phyloP scores from a whole-genome alignment of 2,329 filamentous ascomycete species.

The Clonostachys rosea region DNA sequence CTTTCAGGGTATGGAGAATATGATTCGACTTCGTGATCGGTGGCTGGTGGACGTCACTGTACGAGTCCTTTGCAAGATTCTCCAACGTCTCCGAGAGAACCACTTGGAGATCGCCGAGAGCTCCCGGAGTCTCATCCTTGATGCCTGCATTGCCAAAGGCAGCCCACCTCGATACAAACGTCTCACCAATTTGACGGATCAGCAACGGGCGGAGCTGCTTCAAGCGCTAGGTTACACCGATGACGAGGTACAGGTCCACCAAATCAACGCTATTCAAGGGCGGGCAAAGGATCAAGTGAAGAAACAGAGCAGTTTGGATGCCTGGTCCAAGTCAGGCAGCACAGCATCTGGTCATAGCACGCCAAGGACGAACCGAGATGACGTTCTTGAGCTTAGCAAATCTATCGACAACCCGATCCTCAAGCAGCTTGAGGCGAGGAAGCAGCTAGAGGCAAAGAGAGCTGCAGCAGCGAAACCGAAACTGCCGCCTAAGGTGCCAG shows the following conservation, averaged over 20 bases:
- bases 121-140: constrained; percentile 57
- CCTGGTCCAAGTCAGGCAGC: constrained; percentile 50
- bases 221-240: constrained; percentile 57
- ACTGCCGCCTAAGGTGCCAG: constrained; percentile 19
- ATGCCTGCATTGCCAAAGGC: constrained; percentile 58
- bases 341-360: constrained; percentile 8
- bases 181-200: constrained; percentile 74
- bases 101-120: constrained; percentile 63
- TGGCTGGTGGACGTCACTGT: constrained; percentile 83
- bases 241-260: constrained; percentile 46
- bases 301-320: constrained; percentile 57
- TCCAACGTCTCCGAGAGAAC: constrained; percentile 75
- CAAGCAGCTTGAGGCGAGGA: constrained; percentile 36
- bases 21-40: constrained; percentile 84
- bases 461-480: constrained; percentile 14
- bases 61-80: constrained; percentile 76
- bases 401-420: constrained; percentile 42
- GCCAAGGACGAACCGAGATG: constrained; percentile 32
- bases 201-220: constrained; percentile 80
- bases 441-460: constrained; percentile 19
- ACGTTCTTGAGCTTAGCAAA: constrained; percentile 38
- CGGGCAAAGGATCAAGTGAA: constrained; percentile 31
- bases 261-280: constrained; percentile 22
- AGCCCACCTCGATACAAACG: constrained; percentile 49
- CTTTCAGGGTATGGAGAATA: constrained; percentile 72